Evolutionary conservation across 2,329 filamentous ascomycete genomes (phyloP).

Genomic region (Fusarium nematophilum): DNA sequence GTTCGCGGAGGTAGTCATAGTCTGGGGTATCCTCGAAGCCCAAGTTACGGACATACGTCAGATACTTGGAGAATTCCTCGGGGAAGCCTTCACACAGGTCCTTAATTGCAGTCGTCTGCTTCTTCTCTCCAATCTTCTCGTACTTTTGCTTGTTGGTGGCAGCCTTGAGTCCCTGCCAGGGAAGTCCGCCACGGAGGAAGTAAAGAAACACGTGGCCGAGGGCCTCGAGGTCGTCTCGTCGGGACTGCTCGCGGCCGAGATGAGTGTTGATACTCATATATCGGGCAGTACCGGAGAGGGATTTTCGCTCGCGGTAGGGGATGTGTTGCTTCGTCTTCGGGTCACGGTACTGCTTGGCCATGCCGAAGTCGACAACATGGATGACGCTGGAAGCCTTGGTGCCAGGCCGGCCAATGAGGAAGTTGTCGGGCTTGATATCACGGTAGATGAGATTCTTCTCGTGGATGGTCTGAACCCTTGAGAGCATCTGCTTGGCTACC

Average conservation of each 20-base stretch:
- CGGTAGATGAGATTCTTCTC: slow-evolving; percentile 99
- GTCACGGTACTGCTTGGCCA: slow-evolving; percentile 99
- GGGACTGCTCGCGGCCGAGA: slow-evolving; percentile 93
- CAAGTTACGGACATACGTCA: slow-evolving; percentile 96
- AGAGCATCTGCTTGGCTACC: slow-evolving; percentile 99
- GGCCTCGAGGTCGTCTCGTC: slow-evolving; percentile 94
- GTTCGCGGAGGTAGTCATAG: slow-evolving; percentile 96
- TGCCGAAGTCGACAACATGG: slow-evolving; percentile 98
- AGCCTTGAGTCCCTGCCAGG: slow-evolving; percentile 79
- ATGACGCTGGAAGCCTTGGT: slow-evolving; percentile 98
- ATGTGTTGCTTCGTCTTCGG: slow-evolving; percentile 99
- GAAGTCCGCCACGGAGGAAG: slow-evolving; percentile 76
- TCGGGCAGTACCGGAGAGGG: slow-evolving; percentile 92
- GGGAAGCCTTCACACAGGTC: slow-evolving; percentile 97
- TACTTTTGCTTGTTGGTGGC: slow-evolving; percentile 95
- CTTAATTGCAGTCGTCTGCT: slow-evolving; percentile 97
- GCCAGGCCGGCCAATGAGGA: slow-evolving; percentile 91
- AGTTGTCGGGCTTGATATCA: slow-evolving; percentile 99
- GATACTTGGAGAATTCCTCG: slow-evolving; percentile 97
- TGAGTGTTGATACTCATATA: slow-evolving; percentile 99
- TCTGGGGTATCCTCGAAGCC: slow-evolving; percentile 98
- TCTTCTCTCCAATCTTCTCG: slow-evolving; percentile 99
- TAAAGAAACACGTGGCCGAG: slow-evolving; percentile 81
- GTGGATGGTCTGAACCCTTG: slow-evolving; percentile 91
- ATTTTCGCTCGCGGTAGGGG: slow-evolving; percentile 96